phyloP scores from a whole-genome alignment of 2,329 filamentous ascomycete species.

The Aureobasidium pullulans region DNA sequence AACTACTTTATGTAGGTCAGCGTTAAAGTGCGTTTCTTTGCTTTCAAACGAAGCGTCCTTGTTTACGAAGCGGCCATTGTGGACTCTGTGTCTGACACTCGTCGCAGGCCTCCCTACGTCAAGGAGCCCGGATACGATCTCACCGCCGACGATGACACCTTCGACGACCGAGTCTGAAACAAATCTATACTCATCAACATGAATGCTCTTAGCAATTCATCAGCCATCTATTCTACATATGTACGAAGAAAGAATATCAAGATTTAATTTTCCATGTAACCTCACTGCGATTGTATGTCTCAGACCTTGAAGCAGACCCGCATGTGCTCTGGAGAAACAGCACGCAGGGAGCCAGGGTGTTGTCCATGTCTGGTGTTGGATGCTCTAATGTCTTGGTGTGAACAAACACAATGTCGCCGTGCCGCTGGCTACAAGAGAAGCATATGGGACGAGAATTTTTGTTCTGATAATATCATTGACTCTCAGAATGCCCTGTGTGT shows the following conservation, averaged over 20 bases:
- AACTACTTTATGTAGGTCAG: conserved; percentile 47
- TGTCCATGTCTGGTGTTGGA: background rate
- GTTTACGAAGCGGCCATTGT: background rate
- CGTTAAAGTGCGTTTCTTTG: background rate
- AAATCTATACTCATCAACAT: background rate
- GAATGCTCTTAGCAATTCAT: background rate
- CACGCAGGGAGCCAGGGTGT: background rate
- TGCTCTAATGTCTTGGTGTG: background rate
- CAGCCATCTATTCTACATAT: background rate
- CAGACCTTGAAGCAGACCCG: background rate
- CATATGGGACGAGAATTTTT: background rate
- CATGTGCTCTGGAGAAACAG: background rate
- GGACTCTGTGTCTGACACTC: background rate
- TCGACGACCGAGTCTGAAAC: conserved; percentile 18
- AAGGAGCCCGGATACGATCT: conserved; percentile 20
- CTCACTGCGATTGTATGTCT: background rate
- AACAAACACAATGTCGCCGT: background rate
- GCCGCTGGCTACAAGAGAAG: background rate
- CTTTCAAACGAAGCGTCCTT: background rate
- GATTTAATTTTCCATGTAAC: background rate
- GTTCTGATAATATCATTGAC: too few species aligned
- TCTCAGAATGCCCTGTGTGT: background rate
- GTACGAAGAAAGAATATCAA: background rate
- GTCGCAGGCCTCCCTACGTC: conserved; percentile 26
- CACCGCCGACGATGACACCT: conserved; percentile 22